These are phyloP conservation scores for Myxozyma vanderwaltii DNA, from an alignment of 805 yeast genomes.

Conservation along the genomic window DNA sequence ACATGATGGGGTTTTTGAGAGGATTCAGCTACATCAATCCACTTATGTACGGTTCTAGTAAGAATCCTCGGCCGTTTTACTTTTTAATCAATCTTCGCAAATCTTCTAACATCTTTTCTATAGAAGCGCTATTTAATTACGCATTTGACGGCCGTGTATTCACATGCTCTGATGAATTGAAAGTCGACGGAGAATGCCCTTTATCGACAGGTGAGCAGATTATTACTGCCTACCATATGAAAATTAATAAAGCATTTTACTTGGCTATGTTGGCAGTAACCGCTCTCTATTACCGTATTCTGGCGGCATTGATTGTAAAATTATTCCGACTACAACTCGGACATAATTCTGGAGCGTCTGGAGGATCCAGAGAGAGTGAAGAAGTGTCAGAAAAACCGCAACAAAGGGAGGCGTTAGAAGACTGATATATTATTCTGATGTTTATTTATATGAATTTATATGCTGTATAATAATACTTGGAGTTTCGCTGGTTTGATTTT, in stretches of 20 bases:
- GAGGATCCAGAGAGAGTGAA: no score
- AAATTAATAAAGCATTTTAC: conserved; percentile 30
- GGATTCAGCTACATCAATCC: conserved; percentile 81
- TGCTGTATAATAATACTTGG: no score
- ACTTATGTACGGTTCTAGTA: conserved; percentile 54
- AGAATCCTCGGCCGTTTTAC: no score
- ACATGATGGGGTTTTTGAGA: conserved; percentile 67
- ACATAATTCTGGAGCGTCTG: neutral
- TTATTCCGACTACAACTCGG: conserved; percentile 23
- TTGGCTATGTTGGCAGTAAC: conserved; percentile 37
- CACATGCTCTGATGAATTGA: conserved; percentile 50
- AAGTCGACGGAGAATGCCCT: conserved; percentile 48
- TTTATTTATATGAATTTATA: no score
- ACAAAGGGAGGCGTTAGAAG: no score
- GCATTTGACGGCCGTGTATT: conserved; percentile 58
- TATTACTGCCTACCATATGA: conserved; percentile 53
- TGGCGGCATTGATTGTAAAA: conserved; percentile 37
- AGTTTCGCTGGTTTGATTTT: no score
- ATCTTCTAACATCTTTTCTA: neutral
- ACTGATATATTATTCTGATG: no score
- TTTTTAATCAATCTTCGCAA: no score
- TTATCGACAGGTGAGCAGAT: conserved; percentile 60
- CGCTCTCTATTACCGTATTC: conserved; percentile 36
- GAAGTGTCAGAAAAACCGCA: no score
- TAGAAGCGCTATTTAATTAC: conserved; percentile 21